Evolutionary conservation across 208 protist genomes (phyloP), one percentile per base, ranked within the genome.

Genomic region (Leishmania tarentolae): DNA sequence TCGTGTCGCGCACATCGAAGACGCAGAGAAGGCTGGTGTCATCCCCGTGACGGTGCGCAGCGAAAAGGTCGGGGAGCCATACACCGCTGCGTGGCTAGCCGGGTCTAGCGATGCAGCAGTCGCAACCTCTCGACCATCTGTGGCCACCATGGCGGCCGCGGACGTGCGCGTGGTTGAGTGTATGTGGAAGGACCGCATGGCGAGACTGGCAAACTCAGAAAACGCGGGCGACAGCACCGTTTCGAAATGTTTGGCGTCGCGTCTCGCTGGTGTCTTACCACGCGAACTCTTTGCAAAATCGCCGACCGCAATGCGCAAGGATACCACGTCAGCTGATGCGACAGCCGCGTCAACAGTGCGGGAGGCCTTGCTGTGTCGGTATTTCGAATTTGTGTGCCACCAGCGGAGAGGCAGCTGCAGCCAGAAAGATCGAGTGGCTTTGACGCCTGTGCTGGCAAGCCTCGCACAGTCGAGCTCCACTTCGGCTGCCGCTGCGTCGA

Each of bases 1-100:
- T n/a, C 50, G 75, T 1, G 90, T 82, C 19, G 88, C 92, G 5
- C 89, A 86, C 17, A 86, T 93, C 50, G 83, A 84, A 24, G 84
- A 83, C 17, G 89, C 91, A 2, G 84, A 87, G 31, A 74, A 76
- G 61, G 75, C 74, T 6, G 83, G 83, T 15, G 57, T 56, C 7
- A 71, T 93, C 42, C 86, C 90, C 3, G 78, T 42, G 56, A 52
- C 53, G 78, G 9, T 37, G 73, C 47, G 46, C 35, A 21, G 79
- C 66, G 53, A 19, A 3, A 53, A 21, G 77, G 6, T 7, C 21
- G 65, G 73, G 50, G 17, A 46, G 73, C 0, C 24, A 31, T 2
- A 57, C 3, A 24, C 13, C 17, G 40, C 71, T 35, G 52, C 15
- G 24, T n/a, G 35, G 24, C 28, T 50, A 68, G 21, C 35, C 68